A percentile compares a stretch with the other conserved stretches of the same genome.
phyloP scores from a whole-genome alignment of 1,139 yeast species.

The Pichia sp. region DNA sequence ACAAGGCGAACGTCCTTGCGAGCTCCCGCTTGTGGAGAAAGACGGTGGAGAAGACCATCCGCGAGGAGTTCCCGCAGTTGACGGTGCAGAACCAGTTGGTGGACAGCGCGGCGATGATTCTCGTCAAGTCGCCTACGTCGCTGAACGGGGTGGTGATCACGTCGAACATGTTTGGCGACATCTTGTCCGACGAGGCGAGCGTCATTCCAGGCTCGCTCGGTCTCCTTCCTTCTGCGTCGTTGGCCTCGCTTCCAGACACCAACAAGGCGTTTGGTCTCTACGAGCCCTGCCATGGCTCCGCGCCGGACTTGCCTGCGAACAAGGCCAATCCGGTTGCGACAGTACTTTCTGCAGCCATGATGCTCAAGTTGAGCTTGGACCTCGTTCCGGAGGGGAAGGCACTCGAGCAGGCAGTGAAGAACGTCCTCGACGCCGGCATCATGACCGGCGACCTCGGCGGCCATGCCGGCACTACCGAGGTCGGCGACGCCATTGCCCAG shows the following conservation, averaged over 20 bases:
- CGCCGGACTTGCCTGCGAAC: conserved; percentile 85
- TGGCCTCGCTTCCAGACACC: conserved; percentile 91
- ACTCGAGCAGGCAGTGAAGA: conserved; percentile 81
- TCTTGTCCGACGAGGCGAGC: conserved; percentile 94
- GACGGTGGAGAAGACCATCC: conserved; percentile 80
- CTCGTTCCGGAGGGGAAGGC: conserved; percentile 81
- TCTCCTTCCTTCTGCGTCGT: conserved; percentile 90
- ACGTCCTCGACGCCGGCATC: conserved; percentile 74
- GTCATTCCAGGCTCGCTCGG: conserved; percentile 98
- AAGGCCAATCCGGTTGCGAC: conserved; percentile 95
- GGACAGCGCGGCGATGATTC: conserved; percentile 97
- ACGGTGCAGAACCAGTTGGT: conserved; percentile 87
- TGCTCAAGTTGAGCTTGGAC: conserved; percentile 86
- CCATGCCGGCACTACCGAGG: conserved; percentile 70
- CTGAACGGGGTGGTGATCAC: conserved; percentile 90
- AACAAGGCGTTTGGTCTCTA: conserved; percentile 92
- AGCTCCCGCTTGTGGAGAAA: conserved; percentile 94
- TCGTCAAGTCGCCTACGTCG: conserved; percentile 83
- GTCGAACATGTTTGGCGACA: conserved; percentile 96
- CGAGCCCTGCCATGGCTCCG: conserved; percentile 98
- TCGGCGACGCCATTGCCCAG: conserved; percentile 85
- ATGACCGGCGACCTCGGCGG: conserved; percentile 94
- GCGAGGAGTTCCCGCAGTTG: conserved; percentile 84
- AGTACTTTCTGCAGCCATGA: conserved; percentile 92
- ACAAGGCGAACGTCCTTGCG: conserved; percentile 95